Conservation (phyloP, 164 flowering plant species). For the Santalum album region DNA sequence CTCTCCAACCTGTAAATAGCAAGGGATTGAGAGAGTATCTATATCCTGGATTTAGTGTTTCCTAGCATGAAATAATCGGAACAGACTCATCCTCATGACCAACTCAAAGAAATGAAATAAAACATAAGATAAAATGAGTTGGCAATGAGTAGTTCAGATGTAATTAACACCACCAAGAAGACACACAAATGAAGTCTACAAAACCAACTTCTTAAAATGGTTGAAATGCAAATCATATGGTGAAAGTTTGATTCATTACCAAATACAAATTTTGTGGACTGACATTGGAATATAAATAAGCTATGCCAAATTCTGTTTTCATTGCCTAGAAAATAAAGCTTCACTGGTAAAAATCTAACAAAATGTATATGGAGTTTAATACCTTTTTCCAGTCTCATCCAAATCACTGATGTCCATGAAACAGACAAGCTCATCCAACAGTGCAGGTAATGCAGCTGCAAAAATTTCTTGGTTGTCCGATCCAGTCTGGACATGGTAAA, state of each 20-base stretch:
- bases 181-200: neutral
- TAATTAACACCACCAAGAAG: neutral
- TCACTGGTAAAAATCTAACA: neutral
- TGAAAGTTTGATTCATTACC: neutral
- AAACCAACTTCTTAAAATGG: neutral
- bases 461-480: conserved; percentile 81
- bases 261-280: conserved; percentile 1
- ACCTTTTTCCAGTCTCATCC: conserved; percentile 61
- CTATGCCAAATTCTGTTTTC: neutral
- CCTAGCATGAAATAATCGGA: neutral
- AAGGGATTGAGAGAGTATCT: neutral
- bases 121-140: neutral
- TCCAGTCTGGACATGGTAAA: conserved; percentile 79
- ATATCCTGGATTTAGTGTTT: neutral
- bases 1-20: conserved; percentile 48
- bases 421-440: conserved; percentile 92
- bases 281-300: neutral
- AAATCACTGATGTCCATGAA: conserved; percentile 56
- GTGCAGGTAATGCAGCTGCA: conserved; percentile 96
- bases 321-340: too few relatives aligned
- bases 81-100: neutral
- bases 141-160: neutral
- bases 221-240: neutral
- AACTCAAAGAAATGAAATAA: neutral
- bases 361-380: conserved; percentile 6